A percentile compares a stretch with the other conserved stretches of the same genome.
These are phyloP conservation scores for Clarkia xantiana DNA, from an alignment of 345 rosid genomes.

Conservation along the genomic window DNA sequence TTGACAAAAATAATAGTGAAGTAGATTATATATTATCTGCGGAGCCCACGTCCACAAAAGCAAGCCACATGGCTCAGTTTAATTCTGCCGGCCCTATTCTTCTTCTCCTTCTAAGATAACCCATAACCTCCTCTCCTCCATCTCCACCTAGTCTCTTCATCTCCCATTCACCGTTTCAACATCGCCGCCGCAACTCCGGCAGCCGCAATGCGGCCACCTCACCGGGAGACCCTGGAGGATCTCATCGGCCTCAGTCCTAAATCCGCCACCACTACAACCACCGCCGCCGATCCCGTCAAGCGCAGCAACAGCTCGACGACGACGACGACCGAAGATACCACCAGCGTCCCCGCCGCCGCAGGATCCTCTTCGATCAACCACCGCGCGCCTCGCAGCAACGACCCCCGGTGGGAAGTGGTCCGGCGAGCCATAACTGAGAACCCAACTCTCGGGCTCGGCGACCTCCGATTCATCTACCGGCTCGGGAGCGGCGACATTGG, in stretches of 20 bases:
- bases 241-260: slow-evolving; percentile 26
- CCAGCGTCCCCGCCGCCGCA: slow-evolving; percentile 5
- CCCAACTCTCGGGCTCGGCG: slow-evolving; percentile 24
- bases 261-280: slow-evolving; percentile 18
- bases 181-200: slow-evolving; percentile 5
- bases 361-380: slow-evolving; percentile 14
- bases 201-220: slow-evolving; percentile 14
- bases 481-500: slow-evolving; percentile 92
- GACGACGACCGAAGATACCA: slow-evolving; percentile 22
- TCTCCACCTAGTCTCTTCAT: neutral
- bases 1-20: slow-evolving; percentile 1
- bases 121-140: slow-evolving; percentile 5
- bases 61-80: slow-evolving; percentile 22
- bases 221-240: slow-evolving; percentile 18
- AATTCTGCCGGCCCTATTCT: slow-evolving; percentile 26
- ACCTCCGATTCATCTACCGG: slow-evolving; percentile 49
- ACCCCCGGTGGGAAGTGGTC: slow-evolving; percentile 44
- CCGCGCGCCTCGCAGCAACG: slow-evolving; percentile 29
- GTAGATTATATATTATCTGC: neutral
- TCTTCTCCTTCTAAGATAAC: slow-evolving; percentile 2
- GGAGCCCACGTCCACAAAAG: slow-evolving; percentile 7
- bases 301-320: slow-evolving; percentile 31
- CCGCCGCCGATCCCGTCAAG: slow-evolving; percentile 12
- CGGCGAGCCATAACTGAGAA: slow-evolving; percentile 12
- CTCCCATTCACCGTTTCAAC: slow-evolving; percentile 1